phyloP scores from a whole-genome alignment of 2,329 filamentous ascomycete genomes.

The Epichloe brachyelytri region DNA sequence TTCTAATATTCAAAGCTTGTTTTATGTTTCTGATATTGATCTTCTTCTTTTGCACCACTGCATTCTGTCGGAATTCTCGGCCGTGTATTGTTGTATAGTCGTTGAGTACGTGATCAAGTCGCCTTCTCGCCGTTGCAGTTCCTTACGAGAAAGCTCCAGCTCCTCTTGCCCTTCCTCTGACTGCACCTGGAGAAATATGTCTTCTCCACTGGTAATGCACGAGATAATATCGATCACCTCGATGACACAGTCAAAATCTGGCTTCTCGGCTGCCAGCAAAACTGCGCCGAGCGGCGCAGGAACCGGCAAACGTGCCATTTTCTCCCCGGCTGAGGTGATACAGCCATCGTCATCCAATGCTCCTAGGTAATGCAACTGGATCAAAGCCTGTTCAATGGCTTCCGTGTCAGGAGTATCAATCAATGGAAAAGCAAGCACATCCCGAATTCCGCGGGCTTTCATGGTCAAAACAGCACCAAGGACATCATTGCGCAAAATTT shows the following conservation, averaged over 20 bases:
- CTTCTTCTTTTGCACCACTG: constrained; percentile 46
- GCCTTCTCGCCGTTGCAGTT: constrained; percentile 48
- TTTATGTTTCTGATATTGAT: constrained; percentile 49
- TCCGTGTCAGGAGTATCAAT: constrained; percentile 70
- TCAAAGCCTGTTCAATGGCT: constrained; percentile 65
- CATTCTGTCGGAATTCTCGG: constrained; percentile 40
- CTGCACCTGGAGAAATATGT: constrained; percentile 47
- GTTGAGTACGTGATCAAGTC: constrained; percentile 53
- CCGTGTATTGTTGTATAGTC: constrained; percentile 47
- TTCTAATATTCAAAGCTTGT: constrained; percentile 48
- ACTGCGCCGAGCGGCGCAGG: constrained; percentile 71
- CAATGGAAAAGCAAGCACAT: constrained; percentile 72
- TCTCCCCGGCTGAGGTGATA: constrained; percentile 61
- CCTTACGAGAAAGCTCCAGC: constrained; percentile 39
- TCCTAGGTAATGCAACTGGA: constrained; percentile 67
- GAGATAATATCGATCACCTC: constrained; percentile 78
- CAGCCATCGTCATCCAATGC: constrained; percentile 59
- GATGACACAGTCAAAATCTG: constrained; percentile 58
- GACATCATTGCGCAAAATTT: constrained; percentile 84
- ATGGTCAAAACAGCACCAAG: constrained; percentile 79
- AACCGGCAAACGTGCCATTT: constrained; percentile 74
- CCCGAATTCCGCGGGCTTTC: constrained; percentile 78
- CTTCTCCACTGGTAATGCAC: constrained; percentile 48
- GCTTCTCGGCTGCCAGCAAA: constrained; percentile 62
- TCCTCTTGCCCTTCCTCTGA: constrained; percentile 44